These are phyloP conservation scores for Lanzia echinophila DNA, from an alignment of 2,329 filamentous ascomycete genomes.

Conservation along the genomic window DNA sequence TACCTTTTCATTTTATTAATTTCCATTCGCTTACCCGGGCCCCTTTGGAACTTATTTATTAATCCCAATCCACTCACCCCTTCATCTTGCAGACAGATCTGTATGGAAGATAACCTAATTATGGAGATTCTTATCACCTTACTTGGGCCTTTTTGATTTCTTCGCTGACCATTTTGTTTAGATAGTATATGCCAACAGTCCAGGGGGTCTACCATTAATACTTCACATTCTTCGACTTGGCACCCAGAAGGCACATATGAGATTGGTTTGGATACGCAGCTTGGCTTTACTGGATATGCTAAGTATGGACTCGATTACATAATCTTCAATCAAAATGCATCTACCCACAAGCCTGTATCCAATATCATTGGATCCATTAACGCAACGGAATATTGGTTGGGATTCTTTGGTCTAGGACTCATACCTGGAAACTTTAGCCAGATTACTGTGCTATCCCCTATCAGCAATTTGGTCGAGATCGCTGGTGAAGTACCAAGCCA, in stretches of 20 bases:
- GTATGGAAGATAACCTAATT: no score
- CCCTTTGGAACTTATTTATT: not conserved
- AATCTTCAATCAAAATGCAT: constrained; percentile 24
- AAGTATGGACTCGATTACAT: constrained; percentile 51
- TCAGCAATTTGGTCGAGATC: constrained; percentile 52
- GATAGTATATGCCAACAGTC: constrained; percentile 47
- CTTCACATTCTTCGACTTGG: constrained; percentile 50
- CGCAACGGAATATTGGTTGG: constrained; percentile 48
- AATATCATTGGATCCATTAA: constrained; percentile 42
- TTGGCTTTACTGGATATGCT: constrained; percentile 55
- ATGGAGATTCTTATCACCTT: no score
- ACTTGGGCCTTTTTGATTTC: not conserved
- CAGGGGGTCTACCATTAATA: constrained; percentile 54
- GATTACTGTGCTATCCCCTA: constrained; percentile 42
- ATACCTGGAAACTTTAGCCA: constrained; percentile 46
- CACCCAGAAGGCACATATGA: constrained; percentile 29
- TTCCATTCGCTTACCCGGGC: not conserved
- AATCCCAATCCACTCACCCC: no score
- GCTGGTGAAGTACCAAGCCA: constrained; percentile 60
- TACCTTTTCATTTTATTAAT: not conserved
- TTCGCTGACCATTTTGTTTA: constrained; percentile 18
- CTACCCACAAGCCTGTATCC: constrained; percentile 29
- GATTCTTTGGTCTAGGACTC: constrained; percentile 51
- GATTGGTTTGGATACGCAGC: constrained; percentile 50
- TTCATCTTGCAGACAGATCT: no score